A percentile compares a stretch with the other conserved stretches of the same genome.
phyloP scores from a whole-genome alignment of 2,329 filamentous ascomycete genomes.

The Curvularia sp. region DNA sequence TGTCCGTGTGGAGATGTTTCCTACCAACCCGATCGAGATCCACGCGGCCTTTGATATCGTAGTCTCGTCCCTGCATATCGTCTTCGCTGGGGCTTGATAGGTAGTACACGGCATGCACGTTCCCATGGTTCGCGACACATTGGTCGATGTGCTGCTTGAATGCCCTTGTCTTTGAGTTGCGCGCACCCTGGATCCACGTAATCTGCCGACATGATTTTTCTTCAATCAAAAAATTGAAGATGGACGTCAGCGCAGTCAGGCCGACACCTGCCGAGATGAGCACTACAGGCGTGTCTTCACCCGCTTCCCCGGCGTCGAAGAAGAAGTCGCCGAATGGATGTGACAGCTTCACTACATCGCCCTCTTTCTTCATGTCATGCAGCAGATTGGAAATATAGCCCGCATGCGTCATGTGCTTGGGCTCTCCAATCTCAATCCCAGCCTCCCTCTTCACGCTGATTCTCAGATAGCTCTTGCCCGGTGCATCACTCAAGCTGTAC shows the following conservation, averaged over 20 bases:
- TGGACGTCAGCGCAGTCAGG: conserved; percentile 70
- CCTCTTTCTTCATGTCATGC: conserved; percentile 66
- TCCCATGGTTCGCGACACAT: conserved; percentile 54
- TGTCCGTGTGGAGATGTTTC: conserved; percentile 63
- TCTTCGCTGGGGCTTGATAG: conserved; percentile 58
- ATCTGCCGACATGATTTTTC: conserved; percentile 56
- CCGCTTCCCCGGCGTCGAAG: conserved; percentile 58
- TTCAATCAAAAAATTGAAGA: conserved; percentile 63
- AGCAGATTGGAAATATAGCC: conserved; percentile 75
- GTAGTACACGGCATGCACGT: conserved; percentile 66
- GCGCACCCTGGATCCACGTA: conserved; percentile 69
- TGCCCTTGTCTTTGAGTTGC: conserved; percentile 60
- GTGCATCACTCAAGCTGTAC: conserved; percentile 75
- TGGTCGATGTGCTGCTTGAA: conserved; percentile 62
- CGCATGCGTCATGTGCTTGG: conserved; percentile 59
- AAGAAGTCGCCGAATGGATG: conserved; percentile 71
- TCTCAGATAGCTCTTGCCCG: conserved; percentile 67
- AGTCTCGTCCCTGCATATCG: conserved; percentile 62
- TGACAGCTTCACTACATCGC: conserved; percentile 69
- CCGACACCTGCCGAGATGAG: conserved; percentile 74
- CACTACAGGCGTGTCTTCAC: conserved; percentile 62
- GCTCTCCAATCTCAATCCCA: conserved; percentile 59
- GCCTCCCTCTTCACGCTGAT: conserved; percentile 74
- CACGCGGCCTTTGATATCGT: conserved; percentile 66
- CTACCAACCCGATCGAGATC: conserved; percentile 64